Conservation (phyloP, 768 basidiomycete species). For the Stropharia rugosoannulata region DNA sequence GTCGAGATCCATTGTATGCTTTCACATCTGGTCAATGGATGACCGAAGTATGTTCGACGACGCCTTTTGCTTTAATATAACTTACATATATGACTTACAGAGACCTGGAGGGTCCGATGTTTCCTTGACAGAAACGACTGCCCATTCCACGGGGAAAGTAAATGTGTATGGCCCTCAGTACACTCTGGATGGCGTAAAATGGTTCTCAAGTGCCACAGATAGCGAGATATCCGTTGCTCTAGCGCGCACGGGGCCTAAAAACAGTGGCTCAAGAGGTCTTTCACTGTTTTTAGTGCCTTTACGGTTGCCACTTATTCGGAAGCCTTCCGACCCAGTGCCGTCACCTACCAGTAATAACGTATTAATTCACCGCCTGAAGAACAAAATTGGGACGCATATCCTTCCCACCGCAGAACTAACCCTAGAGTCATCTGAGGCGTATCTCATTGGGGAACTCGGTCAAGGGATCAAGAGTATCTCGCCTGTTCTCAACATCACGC, state of each 20-base stretch:
- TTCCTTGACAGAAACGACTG: constrained; percentile 69
- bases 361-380: constrained; percentile 69
- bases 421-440: constrained; percentile 56
- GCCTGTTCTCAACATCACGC: constrained; percentile 77
- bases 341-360: constrained; percentile 62
- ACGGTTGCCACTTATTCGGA: constrained; percentile 49
- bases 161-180: constrained; percentile 50
- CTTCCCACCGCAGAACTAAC: constrained; percentile 77
- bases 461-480: constrained; percentile 67
- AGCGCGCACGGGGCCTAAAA: constrained; percentile 62
- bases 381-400: constrained; percentile 74
- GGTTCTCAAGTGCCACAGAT: constrained; percentile 85
- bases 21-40: constrained; percentile 85
- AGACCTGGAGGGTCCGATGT: constrained; percentile 77
- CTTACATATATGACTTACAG: constrained; percentile 35
- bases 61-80: constrained; percentile 25
- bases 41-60: constrained; percentile 56
- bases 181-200: constrained; percentile 70
- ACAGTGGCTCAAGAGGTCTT: constrained; percentile 60
- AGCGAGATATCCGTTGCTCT: constrained; percentile 70
- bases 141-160: constrained; percentile 33
- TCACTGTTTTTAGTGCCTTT: constrained; percentile 78
- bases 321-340: constrained; percentile 37
- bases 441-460: constrained; percentile 57
- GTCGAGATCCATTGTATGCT: constrained; percentile 59